Percentiles rank a stretch among this genome's conserved stretches.
Conservation (phyloP, 108 stramenopile genomes). For the Cafeteria roenbergensis region DNA sequence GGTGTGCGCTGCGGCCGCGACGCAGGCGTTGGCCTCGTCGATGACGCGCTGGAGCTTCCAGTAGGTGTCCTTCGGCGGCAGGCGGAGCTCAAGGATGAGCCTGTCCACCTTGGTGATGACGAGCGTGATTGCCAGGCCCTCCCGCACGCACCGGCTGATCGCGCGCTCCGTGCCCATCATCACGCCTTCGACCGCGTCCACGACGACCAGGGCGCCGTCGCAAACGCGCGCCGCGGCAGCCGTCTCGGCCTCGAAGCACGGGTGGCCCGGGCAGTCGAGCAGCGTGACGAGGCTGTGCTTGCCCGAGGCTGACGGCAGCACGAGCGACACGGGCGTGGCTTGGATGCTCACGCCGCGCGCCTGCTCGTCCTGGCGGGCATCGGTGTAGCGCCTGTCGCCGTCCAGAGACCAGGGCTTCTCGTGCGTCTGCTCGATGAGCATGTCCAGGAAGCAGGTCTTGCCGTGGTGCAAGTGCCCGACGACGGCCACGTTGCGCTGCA, state of each 20-base stretch:
- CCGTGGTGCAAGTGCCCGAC: conserved; percentile 88
- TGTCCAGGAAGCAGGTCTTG: conserved; percentile 74
- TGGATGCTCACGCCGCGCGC: conserved; percentile 77
- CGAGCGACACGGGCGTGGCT: conserved; percentile 65
- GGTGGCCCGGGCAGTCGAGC: conserved; percentile 86
- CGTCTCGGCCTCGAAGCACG: conserved; percentile 81
- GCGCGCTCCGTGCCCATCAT: conserved; percentile 79
- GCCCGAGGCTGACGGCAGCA: conserved; percentile 63
- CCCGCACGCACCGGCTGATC: conserved; percentile 55
- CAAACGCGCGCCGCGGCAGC: conserved; percentile 63
- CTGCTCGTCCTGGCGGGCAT: conserved; percentile 75
- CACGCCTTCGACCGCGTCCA: conserved; percentile 90
- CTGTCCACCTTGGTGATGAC: conserved; percentile 87
- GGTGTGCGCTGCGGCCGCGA: conserved; percentile 36
- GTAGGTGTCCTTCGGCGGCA: conserved; percentile 86
- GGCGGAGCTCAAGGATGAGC: conserved; percentile 77
- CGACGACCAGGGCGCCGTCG: conserved; percentile 77
- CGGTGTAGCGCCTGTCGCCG: conserved; percentile 55
- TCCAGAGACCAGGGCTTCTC: conserved; percentile 30
- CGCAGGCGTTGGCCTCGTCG: conserved; percentile 65
- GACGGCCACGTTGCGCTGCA: conserved; percentile 65
- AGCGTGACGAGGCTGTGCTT: conserved; percentile 72
- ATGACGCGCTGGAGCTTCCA: conserved; percentile 73
- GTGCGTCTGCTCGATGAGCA: conserved; percentile 51
- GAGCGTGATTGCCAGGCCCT: conserved; percentile 64